Percentiles rank a stretch among this genome's conserved stretches.
Evolutionary conservation across 176 grass and related monocot species (phyloP).

Genomic region (Olyra latifolia): DNA sequence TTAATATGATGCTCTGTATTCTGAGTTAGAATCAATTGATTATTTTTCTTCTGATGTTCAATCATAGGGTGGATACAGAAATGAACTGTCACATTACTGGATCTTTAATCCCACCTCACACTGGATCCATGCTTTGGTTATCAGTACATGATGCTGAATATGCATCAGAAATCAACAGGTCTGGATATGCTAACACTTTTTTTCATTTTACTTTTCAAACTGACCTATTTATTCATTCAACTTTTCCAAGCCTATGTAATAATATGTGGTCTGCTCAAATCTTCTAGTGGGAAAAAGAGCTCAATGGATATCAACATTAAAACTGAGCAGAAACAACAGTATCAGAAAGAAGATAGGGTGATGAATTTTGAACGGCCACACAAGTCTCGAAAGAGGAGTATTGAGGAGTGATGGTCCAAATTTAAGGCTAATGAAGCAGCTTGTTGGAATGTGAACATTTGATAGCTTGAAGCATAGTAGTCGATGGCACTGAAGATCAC

Average conservation of each 20-base stretch:
- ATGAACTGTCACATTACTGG: constrained; percentile 87
- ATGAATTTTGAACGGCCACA: constrained; percentile 27
- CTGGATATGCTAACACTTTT: constrained; percentile 18
- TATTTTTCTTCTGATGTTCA: constrained; percentile 29
- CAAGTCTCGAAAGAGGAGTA: constrained; percentile 45
- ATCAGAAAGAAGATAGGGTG: background rate
- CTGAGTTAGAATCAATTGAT: background rate
- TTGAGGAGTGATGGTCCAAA: constrained; percentile 23
- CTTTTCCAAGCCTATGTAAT: constrained; percentile 20
- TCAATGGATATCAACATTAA: constrained; percentile 17
- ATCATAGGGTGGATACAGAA: constrained; percentile 74
- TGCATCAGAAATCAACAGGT: constrained; percentile 53
- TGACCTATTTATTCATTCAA: background rate
- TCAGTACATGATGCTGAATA: constrained; percentile 52
- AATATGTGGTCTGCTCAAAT: constrained; percentile 33
- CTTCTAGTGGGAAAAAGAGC: constrained; percentile 28
- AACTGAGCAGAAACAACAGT: constrained; percentile 29
- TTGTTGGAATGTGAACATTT: background rate
- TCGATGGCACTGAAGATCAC: background rate
- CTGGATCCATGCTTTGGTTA: constrained; percentile 75
- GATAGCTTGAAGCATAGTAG: background rate
- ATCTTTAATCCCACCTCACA: constrained; percentile 69
- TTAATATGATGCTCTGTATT: background rate
- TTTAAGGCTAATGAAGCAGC: background rate
- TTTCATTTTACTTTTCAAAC: constrained; percentile 10